Percentiles rank a stretch among this genome's conserved stretches.
These are phyloP conservation scores for Microcyclosporella mali DNA, from an alignment of 2,329 filamentous ascomycete genomes.

Conservation along the genomic window DNA sequence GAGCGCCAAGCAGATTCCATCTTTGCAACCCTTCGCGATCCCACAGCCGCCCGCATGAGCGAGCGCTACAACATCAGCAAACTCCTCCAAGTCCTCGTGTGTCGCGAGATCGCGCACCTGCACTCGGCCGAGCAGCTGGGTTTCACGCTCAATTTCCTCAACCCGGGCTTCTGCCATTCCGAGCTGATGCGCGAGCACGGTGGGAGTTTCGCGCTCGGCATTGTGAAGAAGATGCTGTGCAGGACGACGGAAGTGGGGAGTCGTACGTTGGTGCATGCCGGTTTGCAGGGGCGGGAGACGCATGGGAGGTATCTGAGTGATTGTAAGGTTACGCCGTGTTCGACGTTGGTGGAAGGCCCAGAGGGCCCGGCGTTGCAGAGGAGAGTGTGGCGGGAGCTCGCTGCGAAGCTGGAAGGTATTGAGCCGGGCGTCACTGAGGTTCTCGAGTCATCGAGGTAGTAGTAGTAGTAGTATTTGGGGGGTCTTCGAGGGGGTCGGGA, in stretches of 20 bases:
- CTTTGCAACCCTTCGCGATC: constrained; percentile 35
- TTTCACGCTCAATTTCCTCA: constrained; percentile 48
- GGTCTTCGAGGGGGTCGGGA: no score
- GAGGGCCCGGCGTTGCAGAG: constrained; percentile 34
- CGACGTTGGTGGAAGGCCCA: constrained; percentile 31
- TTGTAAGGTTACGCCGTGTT: constrained; percentile 20
- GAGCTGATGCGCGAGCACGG: constrained; percentile 34
- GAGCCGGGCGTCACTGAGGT: constrained; percentile 27
- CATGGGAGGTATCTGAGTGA: constrained; percentile 40
- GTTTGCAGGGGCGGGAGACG: constrained; percentile 29
- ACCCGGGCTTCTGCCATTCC: constrained; percentile 50
- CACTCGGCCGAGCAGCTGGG: constrained; percentile 23
- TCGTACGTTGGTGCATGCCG: constrained; percentile 38
- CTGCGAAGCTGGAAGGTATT: constrained; percentile 35
- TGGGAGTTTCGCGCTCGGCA: constrained; percentile 7
- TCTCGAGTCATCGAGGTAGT: no score
- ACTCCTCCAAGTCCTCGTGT: constrained; percentile 43
- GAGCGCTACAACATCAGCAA: constrained; percentile 44
- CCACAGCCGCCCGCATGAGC: constrained; percentile 32
- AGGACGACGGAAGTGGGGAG: constrained; percentile 37
- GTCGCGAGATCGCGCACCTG: constrained; percentile 31
- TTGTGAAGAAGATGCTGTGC: constrained; percentile 22
- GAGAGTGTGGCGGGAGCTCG: constrained; percentile 38
- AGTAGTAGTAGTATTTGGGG: no score
- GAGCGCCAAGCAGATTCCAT: constrained; percentile 35